Evolutionary conservation across 495 filamentous ascomycete genomes (phyloP), one percentile per base, ranked within the genome.

Genomic region (Letharia columbiana): DNA sequence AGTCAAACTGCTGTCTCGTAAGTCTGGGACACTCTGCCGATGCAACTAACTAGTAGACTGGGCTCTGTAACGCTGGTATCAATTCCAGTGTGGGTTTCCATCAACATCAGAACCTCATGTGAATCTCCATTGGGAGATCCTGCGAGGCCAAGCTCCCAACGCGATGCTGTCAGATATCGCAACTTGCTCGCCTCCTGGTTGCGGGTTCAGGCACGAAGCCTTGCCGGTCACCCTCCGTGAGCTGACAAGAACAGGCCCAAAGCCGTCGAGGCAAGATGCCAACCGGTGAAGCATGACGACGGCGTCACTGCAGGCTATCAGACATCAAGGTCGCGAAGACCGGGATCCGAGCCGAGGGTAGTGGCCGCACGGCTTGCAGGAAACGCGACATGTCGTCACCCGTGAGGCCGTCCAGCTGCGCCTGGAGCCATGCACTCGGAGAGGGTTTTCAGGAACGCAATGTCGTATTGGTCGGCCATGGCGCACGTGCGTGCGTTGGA

Each of bases 331-430:
- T 81, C 75, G 12, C 77, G 71, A 49, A 80, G 71, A 8, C 75
- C 75, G 11, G 77, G 72, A 67, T 80, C 77, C 23, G 63, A 68
- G 63, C 75, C 72, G 59, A 77, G 67, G 12, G 78, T 80, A 20
- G 69, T 71, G 37, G 76, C 64, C 72, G 68, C 63, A 79, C 74
- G 3, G 75, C 76, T 15, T 76, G 72, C 6, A 78, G 69, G 62
- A 82, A 71, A 28, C 77, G 75, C 9, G 69, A 61, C 37, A 70
- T 72, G 44, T 28, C 37, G 37, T 39, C 8, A 39, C 72, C 64
- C 69, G 69, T 75, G 60, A 73, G 64, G 31, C 67, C 61, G 12
- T 66, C 66, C 52, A 77, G 65, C 44, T 71, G 70, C 35, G 58
- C 59, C 33, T 72, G 69, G 69, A 82, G 79, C 69, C 69, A 78